Percentiles rank a stretch among this genome's conserved stretches.
These are phyloP conservation scores for Fusarium sp. DNA, from an alignment of 2,329 filamentous ascomycete species.

Conservation along the genomic window DNA sequence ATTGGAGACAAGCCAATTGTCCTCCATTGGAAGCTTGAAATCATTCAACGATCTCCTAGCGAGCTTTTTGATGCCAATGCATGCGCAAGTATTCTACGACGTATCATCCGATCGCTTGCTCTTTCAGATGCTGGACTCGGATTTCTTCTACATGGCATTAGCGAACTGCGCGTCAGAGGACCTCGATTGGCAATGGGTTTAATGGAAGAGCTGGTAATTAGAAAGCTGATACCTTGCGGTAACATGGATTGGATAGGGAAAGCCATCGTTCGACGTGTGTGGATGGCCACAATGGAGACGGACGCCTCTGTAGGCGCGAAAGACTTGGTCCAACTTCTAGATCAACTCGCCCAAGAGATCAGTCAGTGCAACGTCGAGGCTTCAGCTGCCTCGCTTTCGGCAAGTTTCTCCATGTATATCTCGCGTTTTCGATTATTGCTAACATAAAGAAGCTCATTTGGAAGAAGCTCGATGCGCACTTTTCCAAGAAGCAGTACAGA, in stretches of 20 bases:
- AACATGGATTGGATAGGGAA: conserved; percentile 75
- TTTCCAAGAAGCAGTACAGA: conserved; percentile 64
- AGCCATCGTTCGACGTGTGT: conserved; percentile 74
- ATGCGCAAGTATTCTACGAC: conserved; percentile 66
- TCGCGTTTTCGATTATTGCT: neutral
- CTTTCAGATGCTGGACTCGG: conserved; percentile 74
- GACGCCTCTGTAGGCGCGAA: conserved; percentile 45
- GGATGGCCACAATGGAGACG: conserved; percentile 68
- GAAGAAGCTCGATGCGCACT: conserved; percentile 77
- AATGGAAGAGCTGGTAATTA: conserved; percentile 73
- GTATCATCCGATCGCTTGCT: conserved; percentile 71
- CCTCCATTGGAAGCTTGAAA: conserved; percentile 74
- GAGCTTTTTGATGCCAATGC: conserved; percentile 62
- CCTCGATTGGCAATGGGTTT: conserved; percentile 62
- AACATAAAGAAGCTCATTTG: conserved; percentile 74
- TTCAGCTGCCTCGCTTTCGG: conserved; percentile 75
- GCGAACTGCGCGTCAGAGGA: conserved; percentile 70
- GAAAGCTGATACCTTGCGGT: conserved; percentile 64
- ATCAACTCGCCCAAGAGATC: conserved; percentile 56
- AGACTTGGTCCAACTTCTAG: conserved; percentile 46
- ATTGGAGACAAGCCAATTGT: conserved; percentile 74
- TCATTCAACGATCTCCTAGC: conserved; percentile 64
- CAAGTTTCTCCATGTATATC: conserved; percentile 53
- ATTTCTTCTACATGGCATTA: conserved; percentile 74
- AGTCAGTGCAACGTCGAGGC: conserved; percentile 65